Evolutionary conservation across 78 protist species (phyloP).

Genomic region (Dictyostelium brefeldianum): DNA sequence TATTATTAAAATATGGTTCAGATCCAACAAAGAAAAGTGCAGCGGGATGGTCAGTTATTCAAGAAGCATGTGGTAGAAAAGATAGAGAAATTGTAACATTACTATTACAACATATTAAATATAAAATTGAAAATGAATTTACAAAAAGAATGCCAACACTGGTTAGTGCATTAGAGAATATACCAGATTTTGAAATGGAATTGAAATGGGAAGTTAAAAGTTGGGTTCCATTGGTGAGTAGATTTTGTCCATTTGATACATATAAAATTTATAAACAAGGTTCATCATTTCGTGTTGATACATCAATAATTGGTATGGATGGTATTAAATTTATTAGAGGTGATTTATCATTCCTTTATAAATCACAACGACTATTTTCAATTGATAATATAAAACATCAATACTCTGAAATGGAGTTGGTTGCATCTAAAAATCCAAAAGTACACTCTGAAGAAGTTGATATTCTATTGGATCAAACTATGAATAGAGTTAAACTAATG

Average conservation of each 20-base stretch:
- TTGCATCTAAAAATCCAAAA: neutral
- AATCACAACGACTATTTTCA: slow-evolving; percentile 22
- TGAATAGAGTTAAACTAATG: slow-evolving; percentile 35
- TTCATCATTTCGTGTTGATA: slow-evolving; percentile 79
- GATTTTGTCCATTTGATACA: slow-evolving; percentile 73
- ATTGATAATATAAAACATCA: slow-evolving; percentile 37
- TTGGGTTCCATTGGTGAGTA: slow-evolving; percentile 84
- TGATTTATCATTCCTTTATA: slow-evolving; percentile 47
- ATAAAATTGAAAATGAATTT: slow-evolving; percentile 40
- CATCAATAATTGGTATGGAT: slow-evolving; percentile 69
- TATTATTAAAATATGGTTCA: slow-evolving; percentile 68
- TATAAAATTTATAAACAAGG: slow-evolving; percentile 77
- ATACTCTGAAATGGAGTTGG: slow-evolving; percentile 31
- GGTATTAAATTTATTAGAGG: slow-evolving; percentile 80
- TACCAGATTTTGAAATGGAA: slow-evolving; percentile 83
- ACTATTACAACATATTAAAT: slow-evolving; percentile 6
- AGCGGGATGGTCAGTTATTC: slow-evolving; percentile 71
- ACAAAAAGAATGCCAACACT: slow-evolving; percentile 51
- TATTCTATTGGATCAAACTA: slow-evolving; percentile 9
- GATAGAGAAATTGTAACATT: slow-evolving; percentile 38
- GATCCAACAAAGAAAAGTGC: slow-evolving; percentile 54
- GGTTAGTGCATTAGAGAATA: slow-evolving; percentile 19
- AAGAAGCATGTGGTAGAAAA: slow-evolving; percentile 66
- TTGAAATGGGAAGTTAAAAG: slow-evolving; percentile 81
- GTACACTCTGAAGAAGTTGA: slow-evolving; percentile 45